Evolutionary conservation across 495 filamentous ascomycete genomes (phyloP), one percentile per base, ranked within the genome.

Genomic region (Penicillium subrubescens): DNA sequence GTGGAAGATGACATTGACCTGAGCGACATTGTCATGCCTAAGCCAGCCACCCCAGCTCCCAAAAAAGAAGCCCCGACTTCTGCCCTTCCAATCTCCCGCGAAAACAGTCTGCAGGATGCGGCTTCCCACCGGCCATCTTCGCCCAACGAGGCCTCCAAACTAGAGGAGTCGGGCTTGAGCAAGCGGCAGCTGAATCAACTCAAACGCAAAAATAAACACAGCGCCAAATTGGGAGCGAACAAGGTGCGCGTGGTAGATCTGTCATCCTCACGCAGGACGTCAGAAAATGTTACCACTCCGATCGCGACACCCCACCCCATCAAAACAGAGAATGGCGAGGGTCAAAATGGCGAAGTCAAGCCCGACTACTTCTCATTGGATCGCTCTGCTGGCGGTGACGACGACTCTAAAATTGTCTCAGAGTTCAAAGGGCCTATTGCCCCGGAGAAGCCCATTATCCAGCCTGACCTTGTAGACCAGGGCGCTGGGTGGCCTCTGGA

Each of bases 231-330:
- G 71, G 90, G 92, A 39, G 90, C 90, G 15, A 93, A 89, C 61
- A 98, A 98, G 74, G 93, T 96, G 43, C 84, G 89, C n/a, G 85
- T 92, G n/a, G 88, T 93, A 15, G 95, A 98, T 73, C 78, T 99
- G 43, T 89, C 90, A 41, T 89, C 90, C 1, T 83, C 89, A 33
- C 86, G 92, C 35, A 82, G 89, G 57, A 80, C 84, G 10, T 92
- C 88, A 43, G 91, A 93, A 27, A 85, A 83, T 12, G 78, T 87
- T 5, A 82, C 88, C 57, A 87, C 84, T 10, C 90, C 92, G 21
- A 72, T 80, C 3, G 78, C 88, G 29, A 92, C 92, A 59, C 88
- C 90, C 25, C 85, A 88, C 64, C 87, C 91, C 51, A 70, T 94
- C 69, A 89, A 92, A 59, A 67, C 83, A 14, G 87, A 89, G 65